Evolutionary conservation across 768 basidiomycete genomes (phyloP), one percentile per base, ranked within the genome.

Genomic region (Leucosporidium creatinivorum): DNA sequence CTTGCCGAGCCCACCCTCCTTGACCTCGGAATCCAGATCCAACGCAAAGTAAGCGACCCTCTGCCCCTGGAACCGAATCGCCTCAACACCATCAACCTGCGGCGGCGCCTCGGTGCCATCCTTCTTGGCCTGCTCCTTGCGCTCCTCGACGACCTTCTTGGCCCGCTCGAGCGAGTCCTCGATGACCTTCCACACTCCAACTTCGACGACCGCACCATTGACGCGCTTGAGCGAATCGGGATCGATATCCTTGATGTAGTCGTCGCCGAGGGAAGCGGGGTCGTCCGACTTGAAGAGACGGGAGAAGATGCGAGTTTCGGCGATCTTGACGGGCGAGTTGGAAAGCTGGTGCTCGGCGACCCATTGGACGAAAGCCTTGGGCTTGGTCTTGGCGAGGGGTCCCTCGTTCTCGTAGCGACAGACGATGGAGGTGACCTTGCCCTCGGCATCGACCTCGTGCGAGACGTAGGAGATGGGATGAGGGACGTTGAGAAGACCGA

Each of bases 331-430:
- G 21, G 93, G 91, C 73, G 88, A 90, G 10, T 87, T 85, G 1
- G 88, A 87, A 26, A 85, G 79, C 10, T 82, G 78, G 76, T 93
- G 89, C 76, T 90, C 87, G 30, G 89, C 91, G 19, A 99, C 91
- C 94, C 94, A 99, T 76, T 98, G 94, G 74, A 98, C 91, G 79
- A 86, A 97, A 36, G 91, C 86, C 76, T 94, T 97, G 18, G 90
- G 89, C 78, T 94, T 97, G n/a, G 67, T 58, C 15, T 84, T 85
- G 49, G 75, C 75, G 39, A 44, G 39, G 12, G 73, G 68, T 25
- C 82, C 83, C 39, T 44, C 39, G 66, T 90, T 85, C 77, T 97
- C 93, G 39, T 92, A 79, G 61, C 81, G 83, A 78, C 88, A 90
- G 59, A 88, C 77, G 61, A 99, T 84, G 78, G 94, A 92, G 6